Conservation (phyloP, 495 filamentous ascomycete species). For the Astrothelium subdiscretum region DNA sequence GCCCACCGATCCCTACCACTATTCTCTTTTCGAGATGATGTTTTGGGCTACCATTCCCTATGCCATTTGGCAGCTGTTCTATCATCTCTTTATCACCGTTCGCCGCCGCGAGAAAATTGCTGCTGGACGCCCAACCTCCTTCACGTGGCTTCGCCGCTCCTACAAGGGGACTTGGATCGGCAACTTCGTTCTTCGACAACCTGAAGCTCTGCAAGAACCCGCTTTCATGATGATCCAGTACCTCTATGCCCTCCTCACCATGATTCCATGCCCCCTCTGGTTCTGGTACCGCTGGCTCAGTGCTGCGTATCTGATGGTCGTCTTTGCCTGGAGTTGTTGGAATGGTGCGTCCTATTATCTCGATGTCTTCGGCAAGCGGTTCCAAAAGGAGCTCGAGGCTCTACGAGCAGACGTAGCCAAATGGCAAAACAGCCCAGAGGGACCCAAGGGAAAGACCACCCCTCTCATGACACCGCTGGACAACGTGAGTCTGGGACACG, state of each 20-base stretch:
- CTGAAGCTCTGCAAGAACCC: slow-evolving; percentile 63
- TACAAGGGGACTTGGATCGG: slow-evolving; percentile 85
- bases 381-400: slow-evolving; percentile 90
- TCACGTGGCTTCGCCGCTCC: slow-evolving; percentile 89
- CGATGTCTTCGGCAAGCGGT: slow-evolving; percentile 89
- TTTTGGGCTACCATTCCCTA: slow-evolving; percentile 90
- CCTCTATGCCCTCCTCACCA: slow-evolving; percentile 74
- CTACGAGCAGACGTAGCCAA: slow-evolving; percentile 81
- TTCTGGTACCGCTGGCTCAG: slow-evolving; percentile 82
- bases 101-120: slow-evolving; percentile 88
- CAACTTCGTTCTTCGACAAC: slow-evolving; percentile 67
- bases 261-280: slow-evolving; percentile 90
- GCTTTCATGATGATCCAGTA: slow-evolving; percentile 98
- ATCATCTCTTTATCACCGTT: slow-evolving; percentile 90
- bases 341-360: slow-evolving; percentile 97
- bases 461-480: not conserved
- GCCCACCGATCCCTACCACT: slow-evolving; percentile 59
- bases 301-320: slow-evolving; percentile 56
- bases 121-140: slow-evolving; percentile 87
- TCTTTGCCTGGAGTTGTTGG: slow-evolving; percentile 86
- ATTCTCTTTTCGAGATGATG: slow-evolving; percentile 74
- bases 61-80: slow-evolving; percentile 77
- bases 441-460: slow-evolving; percentile 21
- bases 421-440: slow-evolving; percentile 49
- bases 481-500: not conserved